Evolutionary conservation across 2,329 filamentous ascomycete species (phyloP).

Genomic region (Epichloe scottii): DNA sequence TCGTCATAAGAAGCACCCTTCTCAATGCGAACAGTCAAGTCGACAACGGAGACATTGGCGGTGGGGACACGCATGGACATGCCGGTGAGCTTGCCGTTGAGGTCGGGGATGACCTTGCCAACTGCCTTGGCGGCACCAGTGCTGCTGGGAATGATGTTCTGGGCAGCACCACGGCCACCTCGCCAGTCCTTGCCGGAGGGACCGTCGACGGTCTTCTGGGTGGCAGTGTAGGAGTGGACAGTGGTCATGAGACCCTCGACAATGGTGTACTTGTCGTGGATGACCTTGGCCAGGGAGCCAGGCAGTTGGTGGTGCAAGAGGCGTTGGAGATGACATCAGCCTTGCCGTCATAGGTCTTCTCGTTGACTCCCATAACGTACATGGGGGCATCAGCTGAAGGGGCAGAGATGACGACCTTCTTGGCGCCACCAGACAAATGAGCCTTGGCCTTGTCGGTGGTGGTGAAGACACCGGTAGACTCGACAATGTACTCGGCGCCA

Average conservation of each 20-base stretch:
- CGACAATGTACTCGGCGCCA: conserved; percentile 85
- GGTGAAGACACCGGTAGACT: conserved; percentile 99
- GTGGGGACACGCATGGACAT: conserved; percentile 99
- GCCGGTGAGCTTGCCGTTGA: conserved; percentile 99
- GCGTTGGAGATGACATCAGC: conserved; percentile 96
- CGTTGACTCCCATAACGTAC: conserved; percentile 99
- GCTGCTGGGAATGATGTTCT: conserved; percentile 99
- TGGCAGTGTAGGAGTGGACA: conserved; percentile 98
- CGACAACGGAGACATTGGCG: conserved; percentile 97
- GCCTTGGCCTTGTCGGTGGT: conserved; percentile 90
- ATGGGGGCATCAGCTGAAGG: conserved; percentile 94
- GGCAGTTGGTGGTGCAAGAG: conserved; percentile 99
- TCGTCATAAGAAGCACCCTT: conserved; percentile 79
- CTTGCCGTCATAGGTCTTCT: conserved; percentile 82
- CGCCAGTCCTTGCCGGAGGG: conserved; percentile 98
- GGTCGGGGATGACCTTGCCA: conserved; percentile 95
- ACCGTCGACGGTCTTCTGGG: conserved; percentile 98
- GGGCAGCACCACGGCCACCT: conserved; percentile 94
- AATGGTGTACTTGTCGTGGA: conserved; percentile 97
- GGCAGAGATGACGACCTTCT: conserved; percentile 93
- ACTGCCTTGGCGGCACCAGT: conserved; percentile 99
- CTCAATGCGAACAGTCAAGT: conserved; percentile 88
- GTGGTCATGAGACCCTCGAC: conserved; percentile 99
- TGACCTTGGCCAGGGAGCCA: conserved; percentile 97
- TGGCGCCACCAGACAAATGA: conserved; percentile 92